A percentile compares a stretch with the other conserved stretches of the same genome.
Conservation (phyloP, 345 rosid species). For the Noccaea bulbosa region DNA sequence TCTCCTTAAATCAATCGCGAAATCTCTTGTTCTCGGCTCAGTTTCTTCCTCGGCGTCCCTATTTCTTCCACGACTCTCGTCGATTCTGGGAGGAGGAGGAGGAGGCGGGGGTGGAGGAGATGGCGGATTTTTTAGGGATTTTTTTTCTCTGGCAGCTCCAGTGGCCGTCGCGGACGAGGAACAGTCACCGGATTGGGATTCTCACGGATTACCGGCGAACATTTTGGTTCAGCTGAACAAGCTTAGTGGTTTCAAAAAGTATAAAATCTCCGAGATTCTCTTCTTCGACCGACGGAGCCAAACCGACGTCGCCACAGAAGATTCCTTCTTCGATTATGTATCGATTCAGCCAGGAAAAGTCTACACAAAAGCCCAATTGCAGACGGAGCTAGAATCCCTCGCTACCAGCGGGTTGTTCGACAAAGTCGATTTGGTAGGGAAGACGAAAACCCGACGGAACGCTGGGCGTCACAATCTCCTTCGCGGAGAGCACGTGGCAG, state of each 20-base stretch:
- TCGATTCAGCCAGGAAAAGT: constrained; percentile 63
- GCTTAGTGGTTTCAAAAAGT: constrained; percentile 73
- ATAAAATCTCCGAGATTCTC: constrained; percentile 69
- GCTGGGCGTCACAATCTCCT: constrained; percentile 57
- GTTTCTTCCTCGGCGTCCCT: constrained; percentile 48
- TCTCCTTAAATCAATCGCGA: constrained; percentile 46
- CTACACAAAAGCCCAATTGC: constrained; percentile 71
- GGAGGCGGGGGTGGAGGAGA: constrained; percentile 49
- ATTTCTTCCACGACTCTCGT: constrained; percentile 23
- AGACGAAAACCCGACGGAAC: constrained; percentile 85
- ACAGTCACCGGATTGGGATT: constrained; percentile 68
- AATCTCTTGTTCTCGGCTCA: constrained; percentile 46
- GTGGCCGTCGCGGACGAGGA: constrained; percentile 67
- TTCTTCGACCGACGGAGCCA: constrained; percentile 65
- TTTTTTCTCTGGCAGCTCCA: constrained; percentile 47
- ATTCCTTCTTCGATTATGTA: constrained; percentile 82
- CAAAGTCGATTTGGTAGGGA: constrained; percentile 75
- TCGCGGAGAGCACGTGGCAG: constrained; percentile 74
- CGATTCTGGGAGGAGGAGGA: constrained; percentile 34
- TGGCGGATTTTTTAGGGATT: constrained; percentile 53
- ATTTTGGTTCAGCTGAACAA: constrained; percentile 69
- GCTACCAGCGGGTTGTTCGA: constrained; percentile 83
- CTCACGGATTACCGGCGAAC: constrained; percentile 81
- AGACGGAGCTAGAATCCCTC: constrained; percentile 70
- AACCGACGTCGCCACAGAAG: constrained; percentile 62